A percentile compares a stretch with the other conserved stretches of the same genome.
phyloP scores from a whole-genome alignment of 352 stramenopile genomes.

The Globisporangium okanoganense region DNA sequence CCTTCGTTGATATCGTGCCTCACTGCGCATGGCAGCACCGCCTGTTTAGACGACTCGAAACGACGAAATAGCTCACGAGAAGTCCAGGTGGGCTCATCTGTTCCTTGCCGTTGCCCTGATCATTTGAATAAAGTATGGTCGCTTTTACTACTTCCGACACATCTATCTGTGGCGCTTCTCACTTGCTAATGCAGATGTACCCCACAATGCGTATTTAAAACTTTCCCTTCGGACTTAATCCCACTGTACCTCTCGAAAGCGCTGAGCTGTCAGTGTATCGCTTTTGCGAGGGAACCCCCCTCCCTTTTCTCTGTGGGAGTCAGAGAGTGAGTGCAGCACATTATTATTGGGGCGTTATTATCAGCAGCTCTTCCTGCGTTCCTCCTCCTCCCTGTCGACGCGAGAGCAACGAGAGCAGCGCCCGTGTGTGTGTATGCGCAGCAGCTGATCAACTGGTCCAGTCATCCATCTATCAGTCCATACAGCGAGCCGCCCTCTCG shows the following conservation, averaged over 20 bases:
- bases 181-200: neutral
- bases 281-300: neutral
- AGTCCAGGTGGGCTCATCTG: too few species aligned
- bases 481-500: neutral
- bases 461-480: neutral
- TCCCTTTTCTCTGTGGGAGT: neutral
- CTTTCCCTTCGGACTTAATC: neutral
- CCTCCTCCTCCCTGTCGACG: slow-evolving; percentile 1
- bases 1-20: too few species aligned
- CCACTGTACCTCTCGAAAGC: too few species aligned
- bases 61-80: too few species aligned
- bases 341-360: slow-evolving; percentile 2
- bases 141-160: neutral
- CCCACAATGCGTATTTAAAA: neutral
- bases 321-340: neutral
- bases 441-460: neutral
- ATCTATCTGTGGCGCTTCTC: neutral
- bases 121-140: neutral
- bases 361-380: neutral
- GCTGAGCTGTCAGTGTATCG: neutral
- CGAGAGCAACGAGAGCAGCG: neutral
- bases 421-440: neutral
- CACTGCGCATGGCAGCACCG: too few species aligned
- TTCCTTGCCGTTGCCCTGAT: neutral
- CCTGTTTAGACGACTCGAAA: too few species aligned